Base-by-base conservation (phyloP, 306 rosid genomes). In the Chamaecrista fasciculata region DNA sequence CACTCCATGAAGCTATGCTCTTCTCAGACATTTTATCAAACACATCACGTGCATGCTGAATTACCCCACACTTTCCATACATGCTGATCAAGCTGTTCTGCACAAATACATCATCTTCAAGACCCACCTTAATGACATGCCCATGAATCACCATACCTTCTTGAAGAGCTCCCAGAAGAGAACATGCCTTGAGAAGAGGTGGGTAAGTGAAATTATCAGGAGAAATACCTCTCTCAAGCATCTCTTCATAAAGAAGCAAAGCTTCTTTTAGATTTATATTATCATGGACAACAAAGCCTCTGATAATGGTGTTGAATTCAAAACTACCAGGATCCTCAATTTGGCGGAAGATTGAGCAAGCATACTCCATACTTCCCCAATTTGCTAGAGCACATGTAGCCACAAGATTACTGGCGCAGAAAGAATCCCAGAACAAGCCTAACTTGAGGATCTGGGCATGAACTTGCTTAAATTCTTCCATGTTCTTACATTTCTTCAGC, bases 301-400 rank as follows among this genome's bases (percentile, higher is more conserved):
- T 89, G 9, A 92, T 84, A 87, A 92, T 67, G 66, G 85, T 76
- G 79, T 92, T 92, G 76, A 78, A 92, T 24, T 84, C 79, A 66
- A 92, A 92, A 49, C 85, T 69, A 74, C 76, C 68, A 1, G 98
- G 98, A 46, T 89, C 88, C 31, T 85, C 84, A 47, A 89, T 72
- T 63, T 79, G 86, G 51, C 71, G 31, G 76, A 92, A 92, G 71
- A 92, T 87, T 15, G 92, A 87, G 79, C 96, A 89, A 61, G 98
- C 92, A 73, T 87, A 81, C 75, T 92, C 96, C 95, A 92, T 76
- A 77, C 95, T 92, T 2, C 87, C 90, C 98, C 98, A 92, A 46
- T 85, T 76, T 12, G 92, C 74, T 47, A 92, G 72, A 74, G 90
- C 92, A 80, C 91, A 84, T 67, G 92, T 76, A 42, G 89, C 85